Conservation (phyloP, 352 stramenopile species). For the Thalassiosira exigua region DNA sequence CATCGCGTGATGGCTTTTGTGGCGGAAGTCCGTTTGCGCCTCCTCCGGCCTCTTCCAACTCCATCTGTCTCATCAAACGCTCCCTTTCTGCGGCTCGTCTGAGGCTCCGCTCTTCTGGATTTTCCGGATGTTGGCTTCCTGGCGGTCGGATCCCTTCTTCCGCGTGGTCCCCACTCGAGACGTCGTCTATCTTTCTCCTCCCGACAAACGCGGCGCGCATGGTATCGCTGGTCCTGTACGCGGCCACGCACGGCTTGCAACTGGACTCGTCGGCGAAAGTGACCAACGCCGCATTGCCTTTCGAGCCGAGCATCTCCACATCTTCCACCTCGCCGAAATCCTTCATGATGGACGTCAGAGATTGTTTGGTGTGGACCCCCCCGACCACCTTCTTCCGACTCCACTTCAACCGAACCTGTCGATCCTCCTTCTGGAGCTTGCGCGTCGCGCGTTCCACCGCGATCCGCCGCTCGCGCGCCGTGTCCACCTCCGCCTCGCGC, state of each 20-base stretch:
- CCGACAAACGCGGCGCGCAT: constrained; percentile 79
- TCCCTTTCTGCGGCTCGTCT: too few relatives aligned
- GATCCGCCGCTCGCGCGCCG: constrained; percentile 38
- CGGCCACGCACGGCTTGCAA: constrained; percentile 73
- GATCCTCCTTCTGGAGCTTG: constrained; percentile 52
- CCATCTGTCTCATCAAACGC: too few relatives aligned
- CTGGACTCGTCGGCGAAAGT: constrained; percentile 67
- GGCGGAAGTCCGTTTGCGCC: too few relatives aligned
- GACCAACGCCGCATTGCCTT: constrained; percentile 76
- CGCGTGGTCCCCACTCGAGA: too few relatives aligned
- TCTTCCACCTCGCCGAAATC: constrained; percentile 72
- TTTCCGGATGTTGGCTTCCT: too few relatives aligned
- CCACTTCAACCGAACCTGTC: constrained; percentile 81
- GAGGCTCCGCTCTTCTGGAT: too few relatives aligned
- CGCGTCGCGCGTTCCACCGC: constrained; percentile 31
- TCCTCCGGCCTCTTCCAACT: too few relatives aligned
- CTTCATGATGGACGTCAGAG: constrained; percentile 44
- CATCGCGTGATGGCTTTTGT: too few relatives aligned
- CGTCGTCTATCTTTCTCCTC: constrained; percentile 42
- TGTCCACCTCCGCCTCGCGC: constrained; percentile 49
- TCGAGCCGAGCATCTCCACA: constrained; percentile 74
- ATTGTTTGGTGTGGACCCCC: constrained; percentile 41
- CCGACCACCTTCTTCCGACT: too few relatives aligned
- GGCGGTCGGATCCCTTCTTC: too few relatives aligned
- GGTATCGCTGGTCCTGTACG: constrained; percentile 63